phyloP scores from a whole-genome alignment of 2,329 filamentous ascomycete species.

The Knufia petricola region DNA sequence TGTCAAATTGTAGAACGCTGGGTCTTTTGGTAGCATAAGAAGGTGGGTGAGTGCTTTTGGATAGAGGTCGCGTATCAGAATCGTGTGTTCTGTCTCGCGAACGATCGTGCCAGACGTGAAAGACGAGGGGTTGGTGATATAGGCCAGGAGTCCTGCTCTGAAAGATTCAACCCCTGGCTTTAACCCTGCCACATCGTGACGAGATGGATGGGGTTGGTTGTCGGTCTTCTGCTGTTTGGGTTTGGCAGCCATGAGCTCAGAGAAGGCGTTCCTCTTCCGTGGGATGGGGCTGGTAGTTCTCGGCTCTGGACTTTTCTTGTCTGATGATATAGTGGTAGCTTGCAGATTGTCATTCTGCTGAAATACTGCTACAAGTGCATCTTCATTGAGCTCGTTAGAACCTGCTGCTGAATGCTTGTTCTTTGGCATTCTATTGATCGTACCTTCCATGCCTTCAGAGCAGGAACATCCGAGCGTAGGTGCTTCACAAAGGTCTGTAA shows the following conservation, averaged over 20 bases:
- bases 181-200: not conserved
- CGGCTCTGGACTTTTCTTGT: not conserved
- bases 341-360: not conserved
- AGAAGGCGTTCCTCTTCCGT: conserved; percentile 28
- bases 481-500: too few relatives aligned
- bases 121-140: conserved; percentile 54
- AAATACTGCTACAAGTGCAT: not conserved
- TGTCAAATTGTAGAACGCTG: conserved; percentile 51
- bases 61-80: conserved; percentile 71
- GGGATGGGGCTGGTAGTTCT: conserved; percentile 22
- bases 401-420: too few relatives aligned
- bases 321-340: not conserved
- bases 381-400: too few relatives aligned
- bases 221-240: conserved; percentile 22
- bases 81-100: conserved; percentile 53
- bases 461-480: too few relatives aligned
- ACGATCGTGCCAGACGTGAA: conserved; percentile 56
- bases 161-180: not conserved
- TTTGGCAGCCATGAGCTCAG: conserved; percentile 47
- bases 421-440: too few relatives aligned
- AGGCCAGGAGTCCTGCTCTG: conserved; percentile 49
- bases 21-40: conserved; percentile 72
- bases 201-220: not conserved
- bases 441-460: too few relatives aligned
- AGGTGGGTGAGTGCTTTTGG: conserved; percentile 80